Conservation (phyloP, 179 eudicot genomes). For the Silene vulgaris region DNA sequence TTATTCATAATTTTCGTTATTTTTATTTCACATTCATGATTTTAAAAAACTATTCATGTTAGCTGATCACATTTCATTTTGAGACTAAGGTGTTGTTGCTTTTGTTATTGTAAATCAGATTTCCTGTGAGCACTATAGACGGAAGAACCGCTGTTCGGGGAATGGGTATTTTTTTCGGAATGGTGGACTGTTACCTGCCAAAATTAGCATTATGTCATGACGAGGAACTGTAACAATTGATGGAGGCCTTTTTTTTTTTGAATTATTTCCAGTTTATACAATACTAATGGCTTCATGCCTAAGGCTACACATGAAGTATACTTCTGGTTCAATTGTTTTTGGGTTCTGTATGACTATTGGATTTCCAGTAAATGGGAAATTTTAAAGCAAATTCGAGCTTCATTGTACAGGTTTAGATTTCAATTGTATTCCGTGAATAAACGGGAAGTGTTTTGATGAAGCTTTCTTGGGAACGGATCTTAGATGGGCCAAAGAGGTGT, state of each 20-base stretch:
- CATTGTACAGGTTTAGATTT: neutral
- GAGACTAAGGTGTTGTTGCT: neutral
- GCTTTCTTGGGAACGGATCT: neutral
- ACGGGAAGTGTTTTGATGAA: no score
- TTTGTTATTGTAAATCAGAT: neutral
- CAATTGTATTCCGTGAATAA: neutral
- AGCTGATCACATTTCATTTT: neutral
- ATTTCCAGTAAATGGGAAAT: neutral
- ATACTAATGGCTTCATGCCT: neutral
- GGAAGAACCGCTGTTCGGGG: neutral
- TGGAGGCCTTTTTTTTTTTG: neutral
- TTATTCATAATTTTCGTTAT: neutral
- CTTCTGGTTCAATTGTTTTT: neutral
- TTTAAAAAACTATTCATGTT: neutral
- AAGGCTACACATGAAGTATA: conserved; percentile 4
- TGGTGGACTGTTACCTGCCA: neutral
- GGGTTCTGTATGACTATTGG: neutral
- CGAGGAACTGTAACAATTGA: neutral
- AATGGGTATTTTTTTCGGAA: neutral
- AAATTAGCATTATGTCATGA: neutral
- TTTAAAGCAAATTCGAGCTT: neutral
- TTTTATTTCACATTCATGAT: neutral
- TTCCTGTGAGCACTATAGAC: neutral
- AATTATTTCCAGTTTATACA: neutral
- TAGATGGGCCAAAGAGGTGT: neutral